Conservation (phyloP, 2,329 filamentous ascomycete genomes). For the Beauveria pseudobassiana region DNA sequence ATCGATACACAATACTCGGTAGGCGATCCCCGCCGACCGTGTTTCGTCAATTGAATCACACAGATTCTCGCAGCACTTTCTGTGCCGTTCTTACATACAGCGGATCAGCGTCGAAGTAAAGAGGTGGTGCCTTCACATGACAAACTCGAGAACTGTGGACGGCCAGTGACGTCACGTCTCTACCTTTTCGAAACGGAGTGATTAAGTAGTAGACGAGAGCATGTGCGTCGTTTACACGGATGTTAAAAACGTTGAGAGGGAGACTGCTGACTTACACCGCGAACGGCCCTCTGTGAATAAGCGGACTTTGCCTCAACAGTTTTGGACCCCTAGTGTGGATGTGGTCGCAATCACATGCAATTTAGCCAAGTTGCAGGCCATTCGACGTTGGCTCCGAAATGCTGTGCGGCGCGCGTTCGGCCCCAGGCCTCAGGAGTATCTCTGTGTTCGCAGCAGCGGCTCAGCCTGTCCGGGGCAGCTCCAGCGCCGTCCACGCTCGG, state of each 20-base stretch:
- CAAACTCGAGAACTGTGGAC: background rate
- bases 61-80: background rate
- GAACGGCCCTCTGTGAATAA: background rate
- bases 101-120: background rate
- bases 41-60: background rate
- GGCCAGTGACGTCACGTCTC: background rate
- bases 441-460: background rate
- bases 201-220: background rate
- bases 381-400: background rate
- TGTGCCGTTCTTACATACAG: background rate
- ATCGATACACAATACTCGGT: background rate
- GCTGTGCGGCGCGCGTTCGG: background rate
- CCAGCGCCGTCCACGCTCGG: too few species aligned
- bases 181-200: background rate
- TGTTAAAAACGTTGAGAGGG: background rate
- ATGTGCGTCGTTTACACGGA: background rate
- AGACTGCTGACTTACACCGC: background rate
- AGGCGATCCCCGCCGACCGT: background rate
- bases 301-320: constrained; percentile 1
- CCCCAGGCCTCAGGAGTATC: background rate
- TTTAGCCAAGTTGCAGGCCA: background rate
- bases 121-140: background rate
- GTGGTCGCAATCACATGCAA: background rate
- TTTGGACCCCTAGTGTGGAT: background rate
- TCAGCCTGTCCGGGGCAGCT: background rate